A percentile compares a stretch with the other conserved stretches of the same genome.
Evolutionary conservation across 306 rosid species (phyloP).

Genomic region (Dryas octopetala): DNA sequence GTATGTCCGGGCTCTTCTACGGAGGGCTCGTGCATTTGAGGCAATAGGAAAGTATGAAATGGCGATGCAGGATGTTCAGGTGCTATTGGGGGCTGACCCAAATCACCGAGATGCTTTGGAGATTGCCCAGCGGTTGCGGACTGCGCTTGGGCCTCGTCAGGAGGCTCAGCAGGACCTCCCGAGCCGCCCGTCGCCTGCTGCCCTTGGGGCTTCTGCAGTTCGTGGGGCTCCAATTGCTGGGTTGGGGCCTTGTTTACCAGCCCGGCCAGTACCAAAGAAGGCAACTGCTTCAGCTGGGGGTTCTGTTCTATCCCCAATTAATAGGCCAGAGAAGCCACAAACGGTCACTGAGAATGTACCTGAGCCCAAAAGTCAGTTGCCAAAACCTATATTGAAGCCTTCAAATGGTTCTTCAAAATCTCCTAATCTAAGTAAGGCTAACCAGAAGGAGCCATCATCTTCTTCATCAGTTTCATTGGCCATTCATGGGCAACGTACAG

Average conservation of each 20-base stretch:
- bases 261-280: conserved; percentile 71
- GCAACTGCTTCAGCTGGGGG: conserved; percentile 35
- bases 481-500: conserved; percentile 30
- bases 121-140: conserved; percentile 68
- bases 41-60: conserved; percentile 77
- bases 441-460: conserved; percentile 45
- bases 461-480: conserved; percentile 31
- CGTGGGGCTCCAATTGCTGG: conserved; percentile 94
- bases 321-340: conserved; percentile 61
- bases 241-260: conserved; percentile 78
- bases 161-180: conserved; percentile 95
- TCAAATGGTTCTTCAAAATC: conserved; percentile 52
- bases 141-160: conserved; percentile 74
- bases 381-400: conserved; percentile 69
- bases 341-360: conserved; percentile 61
- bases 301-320: conserved; percentile 34
- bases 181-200: conserved; percentile 99
- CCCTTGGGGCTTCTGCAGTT: conserved; percentile 94
- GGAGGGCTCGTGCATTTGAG: conserved; percentile 84
- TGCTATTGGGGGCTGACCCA: conserved; percentile 68
- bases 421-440: conserved; percentile 31
- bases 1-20: conserved; percentile 75
- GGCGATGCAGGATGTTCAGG: conserved; percentile 89
- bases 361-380: conserved; percentile 48
- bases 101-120: conserved; percentile 78